phyloP scores from a whole-genome alignment of 2,329 filamentous ascomycete genomes.

The Lecanosticta acicola region DNA sequence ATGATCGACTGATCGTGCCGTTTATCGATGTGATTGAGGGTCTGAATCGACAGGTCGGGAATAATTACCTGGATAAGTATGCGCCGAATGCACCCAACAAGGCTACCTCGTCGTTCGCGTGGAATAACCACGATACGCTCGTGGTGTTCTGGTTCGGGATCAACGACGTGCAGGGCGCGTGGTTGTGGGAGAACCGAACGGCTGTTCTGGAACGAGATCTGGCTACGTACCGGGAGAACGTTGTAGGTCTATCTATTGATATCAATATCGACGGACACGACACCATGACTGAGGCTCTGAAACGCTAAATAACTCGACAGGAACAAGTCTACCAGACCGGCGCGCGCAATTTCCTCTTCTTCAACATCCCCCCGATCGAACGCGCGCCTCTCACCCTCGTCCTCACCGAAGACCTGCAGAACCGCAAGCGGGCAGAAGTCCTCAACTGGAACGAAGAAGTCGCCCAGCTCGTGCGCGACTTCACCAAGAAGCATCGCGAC shows the following conservation, averaged over 20 bases:
- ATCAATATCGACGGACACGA: too few relatives aligned
- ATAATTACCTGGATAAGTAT: conserved; percentile 40
- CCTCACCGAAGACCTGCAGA: conserved; percentile 19
- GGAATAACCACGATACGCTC: conserved; percentile 31
- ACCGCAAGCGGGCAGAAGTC: neutral
- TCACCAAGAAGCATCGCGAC: conserved; percentile 3
- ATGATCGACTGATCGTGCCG: conserved; percentile 46
- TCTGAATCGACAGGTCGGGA: conserved; percentile 48
- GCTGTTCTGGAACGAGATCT: conserved; percentile 34
- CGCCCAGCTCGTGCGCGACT: conserved; percentile 1
- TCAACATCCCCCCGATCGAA: conserved; percentile 48
- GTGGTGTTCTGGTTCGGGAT: conserved; percentile 43
- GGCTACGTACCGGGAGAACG: conserved; percentile 32
- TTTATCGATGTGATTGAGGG: conserved; percentile 47
- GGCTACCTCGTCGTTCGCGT: conserved; percentile 17
- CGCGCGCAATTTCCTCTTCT: conserved; percentile 47
- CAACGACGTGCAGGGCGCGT: conserved; percentile 52
- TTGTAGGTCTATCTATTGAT: conserved; percentile 14
- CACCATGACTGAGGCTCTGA: too few relatives aligned
- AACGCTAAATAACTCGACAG: too few relatives aligned
- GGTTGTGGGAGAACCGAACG: conserved; percentile 36
- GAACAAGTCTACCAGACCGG: conserved; percentile 42
- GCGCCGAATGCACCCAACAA: conserved; percentile 1
- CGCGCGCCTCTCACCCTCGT: conserved; percentile 21
- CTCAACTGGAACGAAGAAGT: neutral